phyloP scores from a whole-genome alignment of 129 eudicot genomes.

The Deinandra increscens region DNA sequence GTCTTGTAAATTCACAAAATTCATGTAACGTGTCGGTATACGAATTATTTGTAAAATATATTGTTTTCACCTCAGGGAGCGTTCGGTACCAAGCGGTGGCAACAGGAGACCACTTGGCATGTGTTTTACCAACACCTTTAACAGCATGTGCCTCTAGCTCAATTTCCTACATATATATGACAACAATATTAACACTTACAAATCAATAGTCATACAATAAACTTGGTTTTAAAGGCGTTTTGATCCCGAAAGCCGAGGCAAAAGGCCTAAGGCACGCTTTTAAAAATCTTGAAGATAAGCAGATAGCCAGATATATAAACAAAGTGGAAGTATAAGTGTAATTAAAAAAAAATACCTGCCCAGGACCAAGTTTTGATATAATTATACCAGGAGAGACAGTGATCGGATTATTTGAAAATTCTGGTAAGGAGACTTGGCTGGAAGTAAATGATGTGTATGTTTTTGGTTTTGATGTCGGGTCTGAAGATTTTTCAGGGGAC shows the following conservation, averaged over 20 bases:
- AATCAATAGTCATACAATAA: neutral
- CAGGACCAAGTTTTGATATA: conserved; percentile 76
- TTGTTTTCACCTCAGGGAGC: conserved; percentile 81
- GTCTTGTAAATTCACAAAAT: neutral
- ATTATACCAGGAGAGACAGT: conserved; percentile 54
- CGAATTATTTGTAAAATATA: neutral
- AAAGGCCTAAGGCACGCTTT: no score
- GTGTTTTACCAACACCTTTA: conserved; percentile 88
- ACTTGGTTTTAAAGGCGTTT: no score
- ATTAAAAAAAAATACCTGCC: conserved; percentile 52
- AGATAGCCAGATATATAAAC: conserved; percentile 1
- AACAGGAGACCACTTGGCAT: conserved; percentile 98
- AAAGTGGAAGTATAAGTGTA: neutral
- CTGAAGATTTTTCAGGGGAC: conserved; percentile 45
- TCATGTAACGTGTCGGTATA: neutral
- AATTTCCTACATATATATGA: conserved; percentile 58
- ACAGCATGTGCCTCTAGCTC: conserved; percentile 95
- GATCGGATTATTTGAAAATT: conserved; percentile 60
- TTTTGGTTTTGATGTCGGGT: conserved; percentile 46
- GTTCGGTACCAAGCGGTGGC: conserved; percentile 98
- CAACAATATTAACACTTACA: neutral
- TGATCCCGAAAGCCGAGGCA: no score
- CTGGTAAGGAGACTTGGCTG: conserved; percentile 70
- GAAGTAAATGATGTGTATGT: conserved; percentile 73
- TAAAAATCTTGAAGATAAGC: neutral